Conservation (phyloP, 2,329 filamentous ascomycete species). For the Exophiala alcalophila region DNA sequence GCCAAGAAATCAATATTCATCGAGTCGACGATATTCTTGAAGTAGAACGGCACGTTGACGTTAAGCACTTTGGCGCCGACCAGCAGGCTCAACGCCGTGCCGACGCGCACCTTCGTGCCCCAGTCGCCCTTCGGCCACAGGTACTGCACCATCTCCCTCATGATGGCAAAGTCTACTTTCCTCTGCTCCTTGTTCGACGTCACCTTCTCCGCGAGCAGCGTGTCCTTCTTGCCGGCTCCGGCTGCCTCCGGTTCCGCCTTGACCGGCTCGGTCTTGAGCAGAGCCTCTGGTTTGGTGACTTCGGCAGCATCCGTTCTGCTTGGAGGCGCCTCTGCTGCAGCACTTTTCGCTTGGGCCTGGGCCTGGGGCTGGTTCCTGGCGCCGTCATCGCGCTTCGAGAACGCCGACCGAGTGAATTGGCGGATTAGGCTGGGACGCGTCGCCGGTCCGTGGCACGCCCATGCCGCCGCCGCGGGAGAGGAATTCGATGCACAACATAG, state of each 20-base stretch:
- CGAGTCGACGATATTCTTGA: constrained; percentile 94
- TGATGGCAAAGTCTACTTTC: constrained; percentile 96
- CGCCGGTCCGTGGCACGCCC: not conserved
- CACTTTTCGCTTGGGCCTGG: too few species aligned
- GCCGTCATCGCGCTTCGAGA: constrained; percentile 11
- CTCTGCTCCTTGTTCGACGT: constrained; percentile 79
- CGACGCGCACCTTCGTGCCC: constrained; percentile 79
- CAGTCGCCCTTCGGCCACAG: constrained; percentile 90
- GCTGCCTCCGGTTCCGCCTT: constrained; percentile 32
- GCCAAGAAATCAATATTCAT: constrained; percentile 95
- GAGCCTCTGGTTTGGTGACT: constrained; percentile 24
- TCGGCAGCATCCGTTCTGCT: constrained; percentile 18
- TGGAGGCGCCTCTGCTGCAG: constrained; percentile 15
- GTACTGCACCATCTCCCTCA: constrained; percentile 95
- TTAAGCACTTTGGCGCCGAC: constrained; percentile 92
- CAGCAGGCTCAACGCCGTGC: constrained; percentile 76
- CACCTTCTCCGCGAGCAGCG: constrained; percentile 63
- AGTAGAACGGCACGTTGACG: constrained; percentile 98
- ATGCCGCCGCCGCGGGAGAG: not conserved
- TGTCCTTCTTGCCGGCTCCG: constrained; percentile 53
- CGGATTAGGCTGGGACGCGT: not conserved
- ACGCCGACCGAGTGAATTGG: constrained; percentile 10
- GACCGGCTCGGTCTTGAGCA: constrained; percentile 19
- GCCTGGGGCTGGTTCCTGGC: constrained; percentile 8
- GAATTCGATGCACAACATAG: not conserved